Base-by-base conservation (phyloP, 2,329 filamentous ascomycete genomes). In the Cladosporium sp. region DNA sequence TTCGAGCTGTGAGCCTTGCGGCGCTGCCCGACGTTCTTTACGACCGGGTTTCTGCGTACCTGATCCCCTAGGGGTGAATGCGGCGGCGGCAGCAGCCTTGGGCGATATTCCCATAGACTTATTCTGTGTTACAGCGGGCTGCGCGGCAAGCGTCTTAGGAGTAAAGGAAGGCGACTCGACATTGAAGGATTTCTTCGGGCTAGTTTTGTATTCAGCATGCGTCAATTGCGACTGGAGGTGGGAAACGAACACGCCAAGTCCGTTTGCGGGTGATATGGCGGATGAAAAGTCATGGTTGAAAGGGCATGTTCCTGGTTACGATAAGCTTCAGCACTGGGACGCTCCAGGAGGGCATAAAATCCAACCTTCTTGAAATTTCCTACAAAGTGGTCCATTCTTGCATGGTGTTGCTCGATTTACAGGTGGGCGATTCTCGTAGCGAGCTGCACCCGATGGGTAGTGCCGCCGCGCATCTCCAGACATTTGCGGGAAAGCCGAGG, bases 161-260 rank as follows among this genome's bases (percentile, higher is more conserved):
- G 91, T 97, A 72, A 99, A 99, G 48, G 93, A 90, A 12, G 94
- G 93, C 8, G 94, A 97, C 68, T 97, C 94, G 69, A 96, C 94
- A 73, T 96, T 99, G 64, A 99, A 63, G 25, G 88, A 80, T 73
- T 91, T 94, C 74, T 90, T 91, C 22, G 61, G 54, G 12, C 63
- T 67, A 53, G 20, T 34, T 25, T 28, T 32, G 17, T 32, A 57
- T 55, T 56, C 32, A 39, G 36, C 36, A 54, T 22, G 22, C 22
- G 22, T 28, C 20, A 19, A 19, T 12, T 25, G 24, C 2, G 7
- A 24, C 22, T 17, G 32, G 55, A 17, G 19, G 3, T 15, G 37
- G 28, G 25, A n/a, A 24, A 63, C 66, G 61, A 42, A 68, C 65
- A 61, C 35, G 56, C 42, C 61, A 49, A 65, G 59, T n/a, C 67